Conservation (phyloP, 108 stramenopile species). For the Nitzschia inconspicua region DNA sequence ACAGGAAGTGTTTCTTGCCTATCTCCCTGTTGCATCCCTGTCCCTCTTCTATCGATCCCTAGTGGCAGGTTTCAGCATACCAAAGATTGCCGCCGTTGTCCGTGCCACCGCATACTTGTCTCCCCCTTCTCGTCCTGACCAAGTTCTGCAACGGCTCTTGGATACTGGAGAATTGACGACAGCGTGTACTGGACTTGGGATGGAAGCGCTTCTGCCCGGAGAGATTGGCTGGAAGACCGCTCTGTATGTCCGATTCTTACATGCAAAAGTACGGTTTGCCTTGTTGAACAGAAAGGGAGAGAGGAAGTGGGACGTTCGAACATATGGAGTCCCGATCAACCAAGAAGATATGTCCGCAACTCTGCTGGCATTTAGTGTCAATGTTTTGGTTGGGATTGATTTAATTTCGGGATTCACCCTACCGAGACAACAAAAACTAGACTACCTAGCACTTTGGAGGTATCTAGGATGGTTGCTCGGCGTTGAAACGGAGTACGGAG, state of each 20-base stretch:
- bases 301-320: conserved; percentile 43
- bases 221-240: conserved; percentile 70
- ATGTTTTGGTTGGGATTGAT: conserved; percentile 71
- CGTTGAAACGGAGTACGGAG: conserved; percentile 39
- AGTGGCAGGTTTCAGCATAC: conserved; percentile 76
- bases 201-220: conserved; percentile 42
- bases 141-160: conserved; percentile 47
- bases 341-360: conserved; percentile 87
- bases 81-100: conserved; percentile 71
- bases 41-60: conserved; percentile 66
- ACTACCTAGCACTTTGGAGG: conserved; percentile 82
- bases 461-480: conserved; percentile 85
- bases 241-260: conserved; percentile 67
- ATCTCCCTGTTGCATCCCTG: conserved; percentile 50
- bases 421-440: conserved; percentile 39
- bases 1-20: conserved; percentile 68
- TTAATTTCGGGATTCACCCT: conserved; percentile 49
- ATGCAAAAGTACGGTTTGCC: conserved; percentile 73
- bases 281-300: conserved; percentile 40
- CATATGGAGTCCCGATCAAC: conserved; percentile 77
- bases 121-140: conserved; percentile 41
- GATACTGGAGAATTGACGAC: conserved; percentile 55
- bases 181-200: conserved; percentile 13
- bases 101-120: conserved; percentile 62
- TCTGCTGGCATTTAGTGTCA: conserved; percentile 69